Percentiles rank a stretch among this genome's conserved stretches.
Conservation (phyloP, 2,329 filamentous ascomycete genomes). For the Cytospora paraplurivora region DNA sequence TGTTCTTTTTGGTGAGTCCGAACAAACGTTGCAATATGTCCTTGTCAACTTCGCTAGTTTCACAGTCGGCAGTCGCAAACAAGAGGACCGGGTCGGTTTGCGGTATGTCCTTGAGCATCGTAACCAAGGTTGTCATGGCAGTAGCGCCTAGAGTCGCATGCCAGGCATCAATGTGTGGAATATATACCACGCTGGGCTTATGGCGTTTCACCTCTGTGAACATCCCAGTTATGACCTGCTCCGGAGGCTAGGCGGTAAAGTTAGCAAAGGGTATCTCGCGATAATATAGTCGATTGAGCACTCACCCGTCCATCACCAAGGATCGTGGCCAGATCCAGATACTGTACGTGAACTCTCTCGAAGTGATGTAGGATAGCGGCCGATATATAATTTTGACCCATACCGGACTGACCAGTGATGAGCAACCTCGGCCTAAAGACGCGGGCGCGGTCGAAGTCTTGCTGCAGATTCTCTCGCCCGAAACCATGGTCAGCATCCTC, state of each 20-base stretch:
- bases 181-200: conserved; percentile 94
- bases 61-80: conserved; percentile 78
- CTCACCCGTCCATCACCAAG: conserved; percentile 78
- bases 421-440: conserved; percentile 88
- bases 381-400: conserved; percentile 91
- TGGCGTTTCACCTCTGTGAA: conserved; percentile 93
- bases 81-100: conserved; percentile 88
- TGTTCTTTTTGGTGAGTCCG: conserved; percentile 79
- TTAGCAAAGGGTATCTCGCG: conserved; percentile 34
- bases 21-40: conserved; percentile 78
- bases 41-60: conserved; percentile 60
- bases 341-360: conserved; percentile 91
- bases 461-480: conserved; percentile 71
- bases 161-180: conserved; percentile 89
- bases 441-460: conserved; percentile 83
- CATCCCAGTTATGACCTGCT: conserved; percentile 85
- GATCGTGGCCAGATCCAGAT: conserved; percentile 86
- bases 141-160: conserved; percentile 65
- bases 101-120: conserved; percentile 79
- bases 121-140: conserved; percentile 78
- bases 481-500: conserved; percentile 83
- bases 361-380: conserved; percentile 86
- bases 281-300: not conserved
- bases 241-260: conserved; percentile 58
- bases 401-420: conserved; percentile 78